A percentile compares a stretch with the other conserved stretches of the same genome.
phyloP scores from a whole-genome alignment of 2,329 filamentous ascomycete genomes.

The Escovopsis weberi region DNA sequence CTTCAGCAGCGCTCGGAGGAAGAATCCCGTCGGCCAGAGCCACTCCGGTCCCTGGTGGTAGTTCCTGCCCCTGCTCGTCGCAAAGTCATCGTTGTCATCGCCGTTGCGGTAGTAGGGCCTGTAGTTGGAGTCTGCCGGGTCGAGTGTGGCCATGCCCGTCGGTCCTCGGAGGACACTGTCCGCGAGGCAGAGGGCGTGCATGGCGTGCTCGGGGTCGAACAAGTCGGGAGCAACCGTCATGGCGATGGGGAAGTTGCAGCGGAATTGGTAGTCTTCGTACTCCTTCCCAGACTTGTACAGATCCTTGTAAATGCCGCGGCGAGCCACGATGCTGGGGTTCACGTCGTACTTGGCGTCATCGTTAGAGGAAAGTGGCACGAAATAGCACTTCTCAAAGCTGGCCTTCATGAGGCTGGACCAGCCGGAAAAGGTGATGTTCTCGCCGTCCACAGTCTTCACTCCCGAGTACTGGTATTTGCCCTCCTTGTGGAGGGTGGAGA shows the following conservation, averaged over 20 bases:
- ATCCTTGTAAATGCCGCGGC: slow-evolving; percentile 96
- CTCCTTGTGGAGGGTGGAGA: slow-evolving; percentile 48
- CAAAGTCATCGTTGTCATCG: slow-evolving; percentile 82
- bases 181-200: slow-evolving; percentile 64
- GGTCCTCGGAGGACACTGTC: slow-evolving; percentile 73
- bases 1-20: slow-evolving; percentile 77
- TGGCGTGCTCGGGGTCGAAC: slow-evolving; percentile 65
- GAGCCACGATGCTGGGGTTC: slow-evolving; percentile 66
- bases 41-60: slow-evolving; percentile 98
- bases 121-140: slow-evolving; percentile 86
- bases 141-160: slow-evolving; percentile 88
- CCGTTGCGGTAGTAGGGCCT: slow-evolving; percentile 89
- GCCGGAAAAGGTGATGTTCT: slow-evolving; percentile 50
- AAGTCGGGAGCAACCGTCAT: slow-evolving; percentile 88
- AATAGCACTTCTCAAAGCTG: slow-evolving; percentile 91
- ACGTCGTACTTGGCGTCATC: slow-evolving; percentile 71
- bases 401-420: slow-evolving; percentile 71
- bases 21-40: slow-evolving; percentile 96
- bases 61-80: slow-evolving; percentile 86
- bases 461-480: slow-evolving; percentile 60
- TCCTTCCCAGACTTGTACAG: slow-evolving; percentile 87
- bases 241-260: slow-evolving; percentile 85
- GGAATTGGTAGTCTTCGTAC: slow-evolving; percentile 94
- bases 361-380: slow-evolving; percentile 53
- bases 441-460: slow-evolving; percentile 50